Percentiles rank a stretch among this genome's conserved stretches.
Evolutionary conservation across 2,329 filamentous ascomycete species (phyloP).

Genomic region (Diplodia seriata): DNA sequence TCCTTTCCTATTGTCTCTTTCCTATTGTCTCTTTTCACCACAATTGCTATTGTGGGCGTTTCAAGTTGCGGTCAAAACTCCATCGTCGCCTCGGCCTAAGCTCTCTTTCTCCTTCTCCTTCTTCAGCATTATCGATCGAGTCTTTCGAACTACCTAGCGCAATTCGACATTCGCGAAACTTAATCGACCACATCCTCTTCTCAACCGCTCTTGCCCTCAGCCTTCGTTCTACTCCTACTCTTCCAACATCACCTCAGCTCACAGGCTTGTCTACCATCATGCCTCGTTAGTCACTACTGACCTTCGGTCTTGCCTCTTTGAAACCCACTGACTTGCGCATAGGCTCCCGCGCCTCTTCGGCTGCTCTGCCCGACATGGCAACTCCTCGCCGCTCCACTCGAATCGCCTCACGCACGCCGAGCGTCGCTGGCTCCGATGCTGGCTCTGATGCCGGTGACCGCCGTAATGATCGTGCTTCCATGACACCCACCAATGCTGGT

Average conservation of each 20-base stretch:
- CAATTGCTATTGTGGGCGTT: constrained; percentile 13
- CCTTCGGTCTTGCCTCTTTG: neutral
- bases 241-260: neutral
- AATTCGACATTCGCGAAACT: neutral
- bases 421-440: constrained; percentile 12
- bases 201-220: too few relatives aligned
- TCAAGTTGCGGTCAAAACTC: neutral
- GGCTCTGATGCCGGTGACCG: constrained; percentile 11
- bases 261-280: neutral
- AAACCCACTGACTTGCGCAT: neutral
- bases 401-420: constrained; percentile 7
- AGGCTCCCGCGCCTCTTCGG: neutral
- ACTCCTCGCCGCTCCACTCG: constrained; percentile 20
- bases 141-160: neutral
- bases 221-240: too few relatives aligned
- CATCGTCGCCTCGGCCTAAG: neutral
- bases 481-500: constrained; percentile 10
- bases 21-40: constrained; percentile 5
- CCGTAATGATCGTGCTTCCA: neutral
- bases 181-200: neutral
- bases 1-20: constrained; percentile 6
- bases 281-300: constrained; percentile 10
- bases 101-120: neutral
- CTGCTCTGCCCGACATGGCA: neutral
- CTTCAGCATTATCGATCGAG: constrained; percentile 12